A percentile compares a stretch with the other conserved stretches of the same genome.
Conservation (phyloP, 768 basidiomycete species). For the Suillus sp. region DNA sequence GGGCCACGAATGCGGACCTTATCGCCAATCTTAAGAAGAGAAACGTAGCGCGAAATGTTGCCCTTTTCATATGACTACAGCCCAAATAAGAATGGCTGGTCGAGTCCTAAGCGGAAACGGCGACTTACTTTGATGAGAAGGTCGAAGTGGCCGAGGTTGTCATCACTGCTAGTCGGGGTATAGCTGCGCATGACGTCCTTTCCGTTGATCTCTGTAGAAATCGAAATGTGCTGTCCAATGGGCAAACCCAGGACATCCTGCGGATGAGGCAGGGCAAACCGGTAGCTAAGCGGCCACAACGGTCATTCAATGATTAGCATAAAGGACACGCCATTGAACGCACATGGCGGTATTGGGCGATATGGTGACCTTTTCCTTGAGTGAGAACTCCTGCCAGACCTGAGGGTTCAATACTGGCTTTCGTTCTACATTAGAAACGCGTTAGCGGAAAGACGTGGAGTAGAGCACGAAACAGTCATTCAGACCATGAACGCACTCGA, state of each 20-base stretch:
- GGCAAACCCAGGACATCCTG: slow-evolving; percentile 89
- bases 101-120: neutral
- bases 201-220: slow-evolving; percentile 88
- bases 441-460: slow-evolving; percentile 10
- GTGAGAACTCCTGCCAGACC: slow-evolving; percentile 80
- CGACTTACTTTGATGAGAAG: slow-evolving; percentile 87
- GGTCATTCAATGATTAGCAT: slow-evolving; percentile 5
- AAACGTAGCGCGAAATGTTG: slow-evolving; percentile 90
- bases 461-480: neutral
- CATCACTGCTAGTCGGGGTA: slow-evolving; percentile 93
- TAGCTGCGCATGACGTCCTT: slow-evolving; percentile 91
- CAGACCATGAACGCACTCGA: slow-evolving; percentile 40
- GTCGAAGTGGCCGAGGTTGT: slow-evolving; percentile 92
- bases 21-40: slow-evolving; percentile 83
- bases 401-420: slow-evolving; percentile 74
- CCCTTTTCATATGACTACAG: slow-evolving; percentile 92
- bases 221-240: slow-evolving; percentile 93
- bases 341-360: slow-evolving; percentile 98
- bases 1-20: slow-evolving; percentile 92
- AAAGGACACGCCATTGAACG: slow-evolving; percentile 14
- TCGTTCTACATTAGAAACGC: slow-evolving; percentile 44
- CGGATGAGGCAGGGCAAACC: slow-evolving; percentile 77
- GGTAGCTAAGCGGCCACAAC: slow-evolving; percentile 62
- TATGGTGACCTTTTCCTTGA: slow-evolving; percentile 77
- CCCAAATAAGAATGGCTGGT: neutral